Evolutionary conservation across 2,329 filamentous ascomycete species (phyloP).

Genomic region (Camptophora hylomeconis): DNA sequence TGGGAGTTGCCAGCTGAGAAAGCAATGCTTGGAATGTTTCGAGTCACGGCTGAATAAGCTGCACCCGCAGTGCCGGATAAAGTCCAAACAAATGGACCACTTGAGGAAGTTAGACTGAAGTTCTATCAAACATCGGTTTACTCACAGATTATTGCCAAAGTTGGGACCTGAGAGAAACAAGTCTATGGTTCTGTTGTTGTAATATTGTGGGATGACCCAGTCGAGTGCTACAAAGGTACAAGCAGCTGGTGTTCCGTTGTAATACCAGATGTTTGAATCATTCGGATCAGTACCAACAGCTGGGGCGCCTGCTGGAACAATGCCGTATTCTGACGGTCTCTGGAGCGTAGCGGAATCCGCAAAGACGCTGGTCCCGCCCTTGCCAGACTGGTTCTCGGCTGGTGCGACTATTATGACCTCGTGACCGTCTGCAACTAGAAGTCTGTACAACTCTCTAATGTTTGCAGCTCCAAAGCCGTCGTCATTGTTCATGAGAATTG

Average conservation of each 20-base stretch:
- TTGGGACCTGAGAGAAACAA: slow-evolving; percentile 45
- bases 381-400: slow-evolving; percentile 31
- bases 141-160: slow-evolving; percentile 41
- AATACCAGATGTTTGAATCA: slow-evolving; percentile 46
- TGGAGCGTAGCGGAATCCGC: slow-evolving; percentile 30
- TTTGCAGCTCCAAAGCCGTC: slow-evolving; percentile 32
- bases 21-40: slow-evolving; percentile 38
- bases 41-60: slow-evolving; percentile 37
- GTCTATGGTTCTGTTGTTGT: slow-evolving; percentile 37
- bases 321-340: slow-evolving; percentile 30
- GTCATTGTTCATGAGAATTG: slow-evolving; percentile 21
- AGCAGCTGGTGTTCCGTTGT: slow-evolving; percentile 45
- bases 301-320: slow-evolving; percentile 34
- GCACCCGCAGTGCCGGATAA: slow-evolving; percentile 38
- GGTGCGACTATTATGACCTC: slow-evolving; percentile 32
- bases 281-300: slow-evolving; percentile 38
- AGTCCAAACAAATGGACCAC: slow-evolving; percentile 41
- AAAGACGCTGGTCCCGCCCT: slow-evolving; percentile 33
- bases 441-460: slow-evolving; percentile 29
- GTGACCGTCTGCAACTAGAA: slow-evolving; percentile 25
- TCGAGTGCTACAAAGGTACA: slow-evolving; percentile 45
- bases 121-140: too few species aligned
- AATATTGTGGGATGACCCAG: slow-evolving; percentile 40
- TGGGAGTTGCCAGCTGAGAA: slow-evolving; percentile 32
- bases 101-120: too few species aligned